phyloP scores from a whole-genome alignment of 805 yeast species.

The Pichia cabralensis region DNA sequence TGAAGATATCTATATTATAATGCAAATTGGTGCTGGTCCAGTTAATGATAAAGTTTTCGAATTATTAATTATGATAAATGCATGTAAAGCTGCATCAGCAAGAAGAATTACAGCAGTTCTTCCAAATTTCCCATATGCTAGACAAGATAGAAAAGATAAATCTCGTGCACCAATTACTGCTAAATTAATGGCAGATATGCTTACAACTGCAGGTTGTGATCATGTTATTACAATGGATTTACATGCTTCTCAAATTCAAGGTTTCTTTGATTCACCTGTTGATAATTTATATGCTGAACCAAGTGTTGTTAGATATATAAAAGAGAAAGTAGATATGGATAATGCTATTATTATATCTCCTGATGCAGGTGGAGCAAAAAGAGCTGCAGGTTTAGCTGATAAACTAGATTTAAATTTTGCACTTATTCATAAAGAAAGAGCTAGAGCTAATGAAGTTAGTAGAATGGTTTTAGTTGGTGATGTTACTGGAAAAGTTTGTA shows the following conservation, averaged over 20 bases:
- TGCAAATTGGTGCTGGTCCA: slow-evolving; percentile 71
- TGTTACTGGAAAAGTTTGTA: slow-evolving; percentile 64
- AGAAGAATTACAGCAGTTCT: slow-evolving; percentile 74
- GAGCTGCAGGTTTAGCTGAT: slow-evolving; percentile 82
- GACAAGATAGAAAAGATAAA: slow-evolving; percentile 82
- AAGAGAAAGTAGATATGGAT: slow-evolving; percentile 45
- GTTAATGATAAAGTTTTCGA: slow-evolving; percentile 71
- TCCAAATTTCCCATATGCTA: slow-evolving; percentile 81
- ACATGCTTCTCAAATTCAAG: slow-evolving; percentile 86
- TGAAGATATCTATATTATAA: slow-evolving; percentile 71
- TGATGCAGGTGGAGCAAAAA: slow-evolving; percentile 85
- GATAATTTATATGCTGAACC: slow-evolving; percentile 83
- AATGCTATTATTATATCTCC: slow-evolving; percentile 75
- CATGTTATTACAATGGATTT: slow-evolving; percentile 83
- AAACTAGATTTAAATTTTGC: slow-evolving; percentile 73
- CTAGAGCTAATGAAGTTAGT: slow-evolving; percentile 73
- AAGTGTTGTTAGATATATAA: slow-evolving; percentile 63
- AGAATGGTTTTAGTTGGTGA: slow-evolving; percentile 84
- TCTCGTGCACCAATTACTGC: slow-evolving; percentile 82
- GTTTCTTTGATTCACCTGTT: slow-evolving; percentile 74
- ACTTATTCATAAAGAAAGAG: slow-evolving; percentile 76
- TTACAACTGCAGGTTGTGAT: slow-evolving; percentile 77
- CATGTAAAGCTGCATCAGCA: slow-evolving; percentile 76
- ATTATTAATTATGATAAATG: slow-evolving; percentile 66
- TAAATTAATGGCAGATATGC: slow-evolving; percentile 71